phyloP scores from a whole-genome alignment of 1,139 yeast species.

The Blastobotrys aristatus region DNA sequence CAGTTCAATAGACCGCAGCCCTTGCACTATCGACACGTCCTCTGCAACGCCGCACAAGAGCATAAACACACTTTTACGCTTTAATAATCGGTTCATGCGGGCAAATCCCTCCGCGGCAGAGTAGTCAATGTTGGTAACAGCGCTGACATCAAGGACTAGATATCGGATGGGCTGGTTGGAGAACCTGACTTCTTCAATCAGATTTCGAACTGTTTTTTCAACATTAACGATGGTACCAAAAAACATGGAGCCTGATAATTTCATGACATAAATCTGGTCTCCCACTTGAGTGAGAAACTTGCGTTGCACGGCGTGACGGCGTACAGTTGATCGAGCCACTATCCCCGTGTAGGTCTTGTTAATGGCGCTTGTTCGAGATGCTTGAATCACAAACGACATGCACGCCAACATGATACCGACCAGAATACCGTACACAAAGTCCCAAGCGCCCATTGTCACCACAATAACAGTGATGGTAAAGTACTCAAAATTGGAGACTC shows the following conservation, averaged over 20 bases:
- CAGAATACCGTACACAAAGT: conserved; percentile 86
- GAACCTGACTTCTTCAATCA: conserved; percentile 54
- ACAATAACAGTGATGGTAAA: conserved; percentile 79
- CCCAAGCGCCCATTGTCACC: conserved; percentile 90
- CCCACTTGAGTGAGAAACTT: conserved; percentile 83
- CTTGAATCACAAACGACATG: conserved; percentile 84
- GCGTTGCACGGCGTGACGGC: conserved; percentile 86
- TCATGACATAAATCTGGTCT: conserved; percentile 81
- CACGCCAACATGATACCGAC: conserved; percentile 91
- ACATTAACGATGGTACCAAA: conserved; percentile 94
- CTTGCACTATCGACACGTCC: conserved; percentile 46
- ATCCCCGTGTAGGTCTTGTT: conserved; percentile 81
- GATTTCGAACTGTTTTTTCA: conserved; percentile 63
- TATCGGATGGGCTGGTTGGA: conserved; percentile 60
- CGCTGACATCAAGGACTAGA: conserved; percentile 76
- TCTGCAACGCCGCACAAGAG: conserved; percentile 75
- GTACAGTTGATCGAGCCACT: conserved; percentile 86
- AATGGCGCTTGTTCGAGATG: conserved; percentile 79
- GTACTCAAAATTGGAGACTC: conserved; percentile 72
- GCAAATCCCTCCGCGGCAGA: conserved; percentile 96
- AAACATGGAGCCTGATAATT: conserved; percentile 81
- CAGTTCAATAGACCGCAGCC: conserved; percentile 25
- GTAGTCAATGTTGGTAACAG: conserved; percentile 80
- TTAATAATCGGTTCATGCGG: conserved; percentile 72
- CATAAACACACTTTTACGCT: conserved; percentile 64